phyloP scores from a whole-genome alignment of 352 stramenopile genomes.

The Blastocystis sp. region DNA sequence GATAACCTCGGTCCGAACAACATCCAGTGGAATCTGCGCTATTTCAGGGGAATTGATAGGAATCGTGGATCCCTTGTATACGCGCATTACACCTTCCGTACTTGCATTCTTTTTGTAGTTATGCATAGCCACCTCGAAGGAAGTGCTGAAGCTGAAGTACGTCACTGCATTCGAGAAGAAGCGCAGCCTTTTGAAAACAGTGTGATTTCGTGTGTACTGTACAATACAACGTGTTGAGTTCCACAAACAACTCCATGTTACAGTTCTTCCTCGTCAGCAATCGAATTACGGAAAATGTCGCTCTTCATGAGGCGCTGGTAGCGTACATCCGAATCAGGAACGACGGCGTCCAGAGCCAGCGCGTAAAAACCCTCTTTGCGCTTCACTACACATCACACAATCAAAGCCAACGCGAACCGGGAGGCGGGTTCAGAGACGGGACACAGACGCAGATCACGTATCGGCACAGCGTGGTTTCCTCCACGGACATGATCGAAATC shows the following conservation, averaged over 20 bases:
- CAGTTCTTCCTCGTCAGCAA: background rate
- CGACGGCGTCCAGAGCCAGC: constrained; percentile 3
- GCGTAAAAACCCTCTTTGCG: constrained; percentile 29
- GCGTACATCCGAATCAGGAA: background rate
- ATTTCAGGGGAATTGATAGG: constrained; percentile 6
- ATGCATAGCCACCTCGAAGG: background rate
- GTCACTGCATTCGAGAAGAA: background rate
- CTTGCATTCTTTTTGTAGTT: no score
- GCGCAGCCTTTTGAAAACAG: background rate
- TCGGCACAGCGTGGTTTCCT: constrained; percentile 31
- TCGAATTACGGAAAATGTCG: constrained; percentile 2
- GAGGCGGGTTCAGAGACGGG: background rate
- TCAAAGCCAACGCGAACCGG: background rate
- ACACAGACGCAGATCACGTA: constrained; percentile 32
- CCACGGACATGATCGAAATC: background rate
- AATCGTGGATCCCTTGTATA: constrained; percentile 31
- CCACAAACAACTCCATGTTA: no score
- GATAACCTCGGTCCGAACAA: background rate
- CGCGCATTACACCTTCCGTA: constrained; percentile 51
- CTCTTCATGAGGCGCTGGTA: background rate
- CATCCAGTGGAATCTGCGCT: constrained; percentile 29
- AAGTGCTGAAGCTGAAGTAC: background rate
- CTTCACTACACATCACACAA: background rate
- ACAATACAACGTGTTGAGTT: no score
- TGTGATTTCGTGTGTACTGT: no score